phyloP scores from a whole-genome alignment of 164 flowering plant species.

The Taxillus chinensis region DNA sequence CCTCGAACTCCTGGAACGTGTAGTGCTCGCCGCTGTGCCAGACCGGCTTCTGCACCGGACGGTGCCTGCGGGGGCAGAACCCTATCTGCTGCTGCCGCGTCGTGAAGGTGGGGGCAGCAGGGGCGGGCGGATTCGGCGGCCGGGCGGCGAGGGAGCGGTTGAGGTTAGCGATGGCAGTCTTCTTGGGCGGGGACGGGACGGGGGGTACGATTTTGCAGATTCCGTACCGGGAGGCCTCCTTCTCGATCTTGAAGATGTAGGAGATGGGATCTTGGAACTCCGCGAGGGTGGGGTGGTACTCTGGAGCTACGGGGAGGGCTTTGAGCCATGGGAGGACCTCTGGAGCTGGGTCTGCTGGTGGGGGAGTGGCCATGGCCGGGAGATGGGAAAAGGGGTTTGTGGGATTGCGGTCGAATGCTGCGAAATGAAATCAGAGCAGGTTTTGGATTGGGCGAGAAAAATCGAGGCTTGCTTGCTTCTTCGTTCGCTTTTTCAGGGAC shows the following conservation, averaged over 20 bases:
- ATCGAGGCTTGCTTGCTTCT: not conserved
- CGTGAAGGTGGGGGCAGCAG: constrained; percentile 58
- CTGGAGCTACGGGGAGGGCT: constrained; percentile 79
- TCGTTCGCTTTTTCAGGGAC: not conserved
- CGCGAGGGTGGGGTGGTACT: constrained; percentile 68
- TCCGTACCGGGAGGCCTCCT: constrained; percentile 80
- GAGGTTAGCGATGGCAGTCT: constrained; percentile 53
- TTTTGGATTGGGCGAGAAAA: not conserved
- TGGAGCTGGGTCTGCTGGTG: constrained; percentile 22
- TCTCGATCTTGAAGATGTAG: constrained; percentile 94
- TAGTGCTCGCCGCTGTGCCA: constrained; percentile 95
- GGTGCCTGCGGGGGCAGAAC: constrained; percentile 71
- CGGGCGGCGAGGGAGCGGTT: constrained; percentile 63
- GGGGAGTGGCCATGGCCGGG: constrained; percentile 23
- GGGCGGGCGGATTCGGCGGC: constrained; percentile 8
- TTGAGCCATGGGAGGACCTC: constrained; percentile 84
- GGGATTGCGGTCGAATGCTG: not conserved
- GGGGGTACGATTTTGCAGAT: constrained; percentile 99
- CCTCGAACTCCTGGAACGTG: constrained; percentile 64
- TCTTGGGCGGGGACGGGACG: constrained; percentile 52
- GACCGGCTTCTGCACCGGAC: constrained; percentile 76
- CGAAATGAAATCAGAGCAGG: not conserved
- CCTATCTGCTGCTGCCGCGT: constrained; percentile 98
- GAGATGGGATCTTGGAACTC: constrained; percentile 97
- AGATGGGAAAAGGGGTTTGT: not conserved